Percentiles rank a stretch among this genome's conserved stretches.
phyloP scores from a whole-genome alignment of 495 filamentous ascomycete genomes.

The Chaetomidium leptoderma region DNA sequence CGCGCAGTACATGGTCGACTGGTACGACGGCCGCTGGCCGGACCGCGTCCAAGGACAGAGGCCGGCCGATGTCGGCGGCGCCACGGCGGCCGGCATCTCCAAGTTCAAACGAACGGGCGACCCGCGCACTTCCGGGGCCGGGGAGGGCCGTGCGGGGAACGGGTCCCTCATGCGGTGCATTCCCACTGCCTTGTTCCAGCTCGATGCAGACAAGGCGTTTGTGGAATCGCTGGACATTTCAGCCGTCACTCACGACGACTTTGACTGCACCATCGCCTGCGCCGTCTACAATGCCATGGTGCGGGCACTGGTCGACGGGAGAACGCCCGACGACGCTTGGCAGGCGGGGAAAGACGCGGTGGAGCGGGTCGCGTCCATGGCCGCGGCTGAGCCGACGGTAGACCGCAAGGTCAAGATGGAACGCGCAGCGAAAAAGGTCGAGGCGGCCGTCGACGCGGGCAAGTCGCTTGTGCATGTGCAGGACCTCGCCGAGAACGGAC shows the following conservation, averaged over 20 bases:
- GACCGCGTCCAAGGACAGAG: slow-evolving; percentile 13
- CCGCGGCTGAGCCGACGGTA: neutral
- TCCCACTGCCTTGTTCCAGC: slow-evolving; percentile 25
- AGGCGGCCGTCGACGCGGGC: slow-evolving; percentile 14
- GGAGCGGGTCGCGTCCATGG: neutral
- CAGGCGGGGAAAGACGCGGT: slow-evolving; percentile 16
- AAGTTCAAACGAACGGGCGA: slow-evolving; percentile 18
- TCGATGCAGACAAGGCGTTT: slow-evolving; percentile 1
- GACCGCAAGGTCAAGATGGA: slow-evolving; percentile 3
- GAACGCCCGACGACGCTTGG: slow-evolving; percentile 17
- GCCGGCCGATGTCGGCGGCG: slow-evolving; percentile 27
- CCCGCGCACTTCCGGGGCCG: slow-evolving; percentile 17
- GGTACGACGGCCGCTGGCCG: slow-evolving; percentile 29
- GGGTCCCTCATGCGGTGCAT: slow-evolving; percentile 31
- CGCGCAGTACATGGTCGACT: slow-evolving; percentile 27
- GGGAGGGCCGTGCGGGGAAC: slow-evolving; percentile 27
- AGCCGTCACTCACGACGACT: slow-evolving; percentile 27
- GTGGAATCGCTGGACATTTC: slow-evolving; percentile 20
- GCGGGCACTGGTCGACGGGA: slow-evolving; percentile 21
- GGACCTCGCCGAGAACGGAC: slow-evolving; percentile 29
- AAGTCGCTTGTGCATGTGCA: slow-evolving; percentile 13
- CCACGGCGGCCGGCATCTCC: slow-evolving; percentile 20
- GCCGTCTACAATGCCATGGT: slow-evolving; percentile 27
- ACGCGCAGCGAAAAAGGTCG: slow-evolving; percentile 16
- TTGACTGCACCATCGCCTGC: slow-evolving; percentile 21